phyloP scores from a whole-genome alignment of 1,139 yeast genomes.

The Debaryomyces udenii region DNA sequence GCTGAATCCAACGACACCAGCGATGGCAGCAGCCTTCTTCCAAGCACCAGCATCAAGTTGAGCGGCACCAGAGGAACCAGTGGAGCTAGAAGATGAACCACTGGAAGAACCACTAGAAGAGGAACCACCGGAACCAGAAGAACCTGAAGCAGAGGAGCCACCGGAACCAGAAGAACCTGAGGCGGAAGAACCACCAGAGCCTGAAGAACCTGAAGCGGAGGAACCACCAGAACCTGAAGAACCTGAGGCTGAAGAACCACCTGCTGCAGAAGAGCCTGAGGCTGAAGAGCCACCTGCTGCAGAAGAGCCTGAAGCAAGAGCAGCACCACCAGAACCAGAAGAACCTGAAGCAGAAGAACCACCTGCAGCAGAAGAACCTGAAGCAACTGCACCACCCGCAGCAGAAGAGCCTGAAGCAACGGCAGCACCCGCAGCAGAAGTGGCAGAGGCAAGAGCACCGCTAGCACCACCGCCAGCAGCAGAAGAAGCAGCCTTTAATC shows the following conservation, averaged over 20 bases:
- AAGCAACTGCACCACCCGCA: conserved; percentile 16
- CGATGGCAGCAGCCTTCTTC: conserved; percentile 45
- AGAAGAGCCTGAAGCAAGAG: conserved; percentile 19
- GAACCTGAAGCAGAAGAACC: conserved; percentile 17
- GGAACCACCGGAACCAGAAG: conserved; percentile 16
- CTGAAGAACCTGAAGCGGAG: conserved; percentile 17
- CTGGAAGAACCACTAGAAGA: conserved; percentile 16
- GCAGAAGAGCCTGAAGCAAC: conserved; percentile 22
- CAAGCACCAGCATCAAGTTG: conserved; percentile 32
- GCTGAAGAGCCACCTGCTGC: conserved; percentile 16
- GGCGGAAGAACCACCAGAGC: conserved; percentile 20
- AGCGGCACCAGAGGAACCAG: conserved; percentile 18
- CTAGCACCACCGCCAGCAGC: conserved; percentile 15
- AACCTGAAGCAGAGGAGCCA: conserved; percentile 18
- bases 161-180: conserved; percentile 16
- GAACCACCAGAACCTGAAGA: conserved; percentile 21
- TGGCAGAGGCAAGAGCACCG: conserved; percentile 18
- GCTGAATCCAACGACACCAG: conserved; percentile 42
- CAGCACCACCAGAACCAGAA: conserved; percentile 13
- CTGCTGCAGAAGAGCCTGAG: conserved; percentile 5
- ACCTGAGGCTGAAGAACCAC: conserved; percentile 14
- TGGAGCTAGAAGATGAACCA: conserved; percentile 14
- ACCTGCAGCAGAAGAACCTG: conserved; percentile 16
- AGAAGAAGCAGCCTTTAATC: conserved; percentile 13
- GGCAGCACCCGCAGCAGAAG: conserved; percentile 21